phyloP scores from a whole-genome alignment of 495 filamentous ascomycete genomes.

The Xylaria bambusicola region DNA sequence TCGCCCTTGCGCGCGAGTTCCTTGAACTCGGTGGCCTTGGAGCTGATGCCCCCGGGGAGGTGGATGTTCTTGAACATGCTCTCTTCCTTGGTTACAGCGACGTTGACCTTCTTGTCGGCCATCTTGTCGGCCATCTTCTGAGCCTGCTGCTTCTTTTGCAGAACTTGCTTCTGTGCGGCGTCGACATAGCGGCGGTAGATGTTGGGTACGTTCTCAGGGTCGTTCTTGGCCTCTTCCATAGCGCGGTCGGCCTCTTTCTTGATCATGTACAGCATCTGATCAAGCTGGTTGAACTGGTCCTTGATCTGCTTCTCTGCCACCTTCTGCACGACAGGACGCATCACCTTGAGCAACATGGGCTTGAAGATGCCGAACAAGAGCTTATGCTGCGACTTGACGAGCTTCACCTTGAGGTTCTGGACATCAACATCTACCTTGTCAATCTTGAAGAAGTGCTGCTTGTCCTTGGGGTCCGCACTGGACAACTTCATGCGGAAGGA shows the following conservation, averaged over 20 bases:
- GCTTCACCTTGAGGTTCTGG: constrained; percentile 83
- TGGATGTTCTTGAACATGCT: constrained; percentile 87
- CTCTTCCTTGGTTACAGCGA: constrained; percentile 85
- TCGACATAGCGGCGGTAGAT: constrained; percentile 83
- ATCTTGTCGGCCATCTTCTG: constrained; percentile 62
- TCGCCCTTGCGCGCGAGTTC: constrained; percentile 85
- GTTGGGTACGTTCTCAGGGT: constrained; percentile 77
- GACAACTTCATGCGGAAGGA: constrained; percentile 90
- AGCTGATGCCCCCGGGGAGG: constrained; percentile 86
- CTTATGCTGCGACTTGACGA: constrained; percentile 95
- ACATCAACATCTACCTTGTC: constrained; percentile 84
- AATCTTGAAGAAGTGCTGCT: constrained; percentile 87
- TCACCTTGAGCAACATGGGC: constrained; percentile 78
- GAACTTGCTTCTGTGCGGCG: constrained; percentile 72
- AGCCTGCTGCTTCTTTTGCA: constrained; percentile 73
- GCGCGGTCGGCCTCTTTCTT: constrained; percentile 81
- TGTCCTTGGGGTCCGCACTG: constrained; percentile 74
- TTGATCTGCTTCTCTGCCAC: constrained; percentile 85
- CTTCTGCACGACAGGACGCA: constrained; percentile 83
- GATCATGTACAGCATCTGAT: constrained; percentile 70
- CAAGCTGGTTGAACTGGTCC: constrained; percentile 70
- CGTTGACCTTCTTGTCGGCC: constrained; percentile 79
- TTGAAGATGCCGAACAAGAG: constrained; percentile 84
- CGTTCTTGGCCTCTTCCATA: constrained; percentile 61
- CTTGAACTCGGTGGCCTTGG: constrained; percentile 93